Evolutionary conservation across 2,329 filamentous ascomycete species (phyloP).

Genomic region (Acrocalymma vagum): DNA sequence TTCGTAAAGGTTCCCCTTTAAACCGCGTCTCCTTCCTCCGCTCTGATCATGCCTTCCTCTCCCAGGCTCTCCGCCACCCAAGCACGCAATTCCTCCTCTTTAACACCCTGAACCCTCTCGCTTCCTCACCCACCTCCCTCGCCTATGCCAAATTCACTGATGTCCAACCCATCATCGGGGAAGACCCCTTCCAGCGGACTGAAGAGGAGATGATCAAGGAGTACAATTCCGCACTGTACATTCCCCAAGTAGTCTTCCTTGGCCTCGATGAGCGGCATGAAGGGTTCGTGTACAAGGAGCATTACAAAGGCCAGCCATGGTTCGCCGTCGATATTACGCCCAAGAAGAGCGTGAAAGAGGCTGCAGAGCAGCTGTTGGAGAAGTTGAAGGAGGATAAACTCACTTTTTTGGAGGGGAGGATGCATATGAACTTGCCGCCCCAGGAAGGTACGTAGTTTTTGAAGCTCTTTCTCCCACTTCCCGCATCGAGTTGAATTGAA

Average conservation of each 20-base stretch:
- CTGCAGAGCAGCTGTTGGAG: constrained; percentile 68
- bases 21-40: constrained; percentile 85
- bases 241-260: constrained; percentile 81
- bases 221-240: constrained; percentile 75
- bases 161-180: constrained; percentile 73
- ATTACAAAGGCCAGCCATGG: constrained; percentile 80
- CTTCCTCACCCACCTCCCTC: constrained; percentile 67
- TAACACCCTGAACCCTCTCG: constrained; percentile 79
- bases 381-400: constrained; percentile 68
- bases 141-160: constrained; percentile 75
- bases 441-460: constrained; percentile 63
- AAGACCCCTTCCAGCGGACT: constrained; percentile 72
- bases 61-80: constrained; percentile 71
- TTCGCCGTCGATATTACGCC: constrained; percentile 92
- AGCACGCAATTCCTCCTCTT: constrained; percentile 78
- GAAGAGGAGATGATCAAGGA: constrained; percentile 77
- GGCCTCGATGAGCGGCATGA: constrained; percentile 76
- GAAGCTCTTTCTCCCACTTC: constrained; percentile 1
- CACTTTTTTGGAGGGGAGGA: constrained; percentile 72
- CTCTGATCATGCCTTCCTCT: constrained; percentile 74
- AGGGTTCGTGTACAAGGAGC: constrained; percentile 69
- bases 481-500: not conserved
- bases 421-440: constrained; percentile 67
- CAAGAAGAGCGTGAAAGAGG: constrained; percentile 67
- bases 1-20: constrained; percentile 67